phyloP scores from a whole-genome alignment of 2,329 filamentous ascomycete species.

The Albifimbria verrucaria region DNA sequence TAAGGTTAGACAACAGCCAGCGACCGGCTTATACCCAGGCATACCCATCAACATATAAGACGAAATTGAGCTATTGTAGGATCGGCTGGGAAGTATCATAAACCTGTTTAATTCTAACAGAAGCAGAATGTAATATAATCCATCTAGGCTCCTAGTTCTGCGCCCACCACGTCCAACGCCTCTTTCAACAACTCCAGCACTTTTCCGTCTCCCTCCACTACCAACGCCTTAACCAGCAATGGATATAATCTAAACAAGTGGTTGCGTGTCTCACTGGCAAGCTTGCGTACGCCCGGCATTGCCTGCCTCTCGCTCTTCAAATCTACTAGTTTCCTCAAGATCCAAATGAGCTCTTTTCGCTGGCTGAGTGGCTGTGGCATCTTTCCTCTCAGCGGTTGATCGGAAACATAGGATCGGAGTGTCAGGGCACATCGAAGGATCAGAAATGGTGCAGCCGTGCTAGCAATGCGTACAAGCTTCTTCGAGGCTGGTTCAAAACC shows the following conservation, averaged over 20 bases:
- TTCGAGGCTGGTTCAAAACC: conserved; percentile 19
- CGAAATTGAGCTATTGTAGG: too few relatives aligned
- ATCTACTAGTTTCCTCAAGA: conserved; percentile 63
- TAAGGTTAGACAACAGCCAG: too few relatives aligned
- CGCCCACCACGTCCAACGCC: conserved; percentile 60
- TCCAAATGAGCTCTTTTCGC: conserved; percentile 71
- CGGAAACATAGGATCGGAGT: conserved; percentile 81
- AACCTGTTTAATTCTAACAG: too few relatives aligned
- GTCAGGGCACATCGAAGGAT: conserved; percentile 78
- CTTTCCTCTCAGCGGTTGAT: conserved; percentile 82
- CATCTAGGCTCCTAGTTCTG: conserved; percentile 36
- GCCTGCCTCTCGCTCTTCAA: conserved; percentile 68
- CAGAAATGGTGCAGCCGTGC: conserved; percentile 74
- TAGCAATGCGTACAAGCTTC: conserved; percentile 61
- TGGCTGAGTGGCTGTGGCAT: conserved; percentile 87
- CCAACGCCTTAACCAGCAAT: conserved; percentile 63
- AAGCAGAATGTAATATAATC: too few relatives aligned
- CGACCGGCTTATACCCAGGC: neutral
- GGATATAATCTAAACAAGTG: conserved; percentile 82
- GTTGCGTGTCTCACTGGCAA: conserved; percentile 60
- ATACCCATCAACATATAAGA: too few relatives aligned
- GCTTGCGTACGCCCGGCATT: conserved; percentile 53
- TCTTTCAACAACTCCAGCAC: conserved; percentile 55
- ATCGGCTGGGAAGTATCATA: too few relatives aligned
- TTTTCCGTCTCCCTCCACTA: conserved; percentile 55